Conservation (phyloP, 371 early-diverging fungal genomes). For the Apophysomyces sp. region DNA sequence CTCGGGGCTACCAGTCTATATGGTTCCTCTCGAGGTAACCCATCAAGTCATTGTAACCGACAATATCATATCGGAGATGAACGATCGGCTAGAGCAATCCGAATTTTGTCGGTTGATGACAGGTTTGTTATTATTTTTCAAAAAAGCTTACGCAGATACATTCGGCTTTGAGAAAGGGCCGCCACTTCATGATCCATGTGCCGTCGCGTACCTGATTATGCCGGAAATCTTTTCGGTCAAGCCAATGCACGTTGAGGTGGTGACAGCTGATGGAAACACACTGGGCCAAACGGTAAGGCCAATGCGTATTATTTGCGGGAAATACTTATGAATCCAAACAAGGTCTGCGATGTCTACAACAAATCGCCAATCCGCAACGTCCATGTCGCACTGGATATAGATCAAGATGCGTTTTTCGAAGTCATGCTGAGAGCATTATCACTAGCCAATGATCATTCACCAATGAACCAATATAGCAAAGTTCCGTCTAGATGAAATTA, state of each 20-base stretch:
- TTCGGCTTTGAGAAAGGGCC: conserved; percentile 20
- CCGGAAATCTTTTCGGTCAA: conserved; percentile 17
- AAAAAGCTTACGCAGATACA: conserved; percentile 17
- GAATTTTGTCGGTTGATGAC: conserved; percentile 19
- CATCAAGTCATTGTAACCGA: conserved; percentile 15
- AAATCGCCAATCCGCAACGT: conserved; percentile 6
- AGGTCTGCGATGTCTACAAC: conserved; percentile 16
- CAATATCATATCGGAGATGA: conserved; percentile 16
- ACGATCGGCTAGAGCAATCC: conserved; percentile 3
- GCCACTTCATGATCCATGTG: conserved; percentile 34
- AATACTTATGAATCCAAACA: not conserved
- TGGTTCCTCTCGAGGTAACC: conserved; percentile 41
- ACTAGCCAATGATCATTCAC: conserved; percentile 9
- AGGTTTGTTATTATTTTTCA: conserved; percentile 23
- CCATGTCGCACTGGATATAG: conserved; percentile 6
- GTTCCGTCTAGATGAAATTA: too few relatives aligned
- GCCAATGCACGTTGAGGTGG: conserved; percentile 18
- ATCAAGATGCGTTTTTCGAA: conserved; percentile 8
- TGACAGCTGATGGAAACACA: conserved; percentile 8
- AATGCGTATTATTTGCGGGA: not conserved
- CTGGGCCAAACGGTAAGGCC: conserved; percentile 17
- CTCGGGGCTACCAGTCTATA: conserved; percentile 13
- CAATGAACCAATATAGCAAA: conserved; percentile 7
- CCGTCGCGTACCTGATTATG: conserved; percentile 24
- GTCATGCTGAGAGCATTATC: conserved; percentile 14